Evolutionary conservation across 2,329 filamentous ascomycete genomes (phyloP), one percentile per base, ranked within the genome.

Genomic region (Thelonectria rubi): DNA sequence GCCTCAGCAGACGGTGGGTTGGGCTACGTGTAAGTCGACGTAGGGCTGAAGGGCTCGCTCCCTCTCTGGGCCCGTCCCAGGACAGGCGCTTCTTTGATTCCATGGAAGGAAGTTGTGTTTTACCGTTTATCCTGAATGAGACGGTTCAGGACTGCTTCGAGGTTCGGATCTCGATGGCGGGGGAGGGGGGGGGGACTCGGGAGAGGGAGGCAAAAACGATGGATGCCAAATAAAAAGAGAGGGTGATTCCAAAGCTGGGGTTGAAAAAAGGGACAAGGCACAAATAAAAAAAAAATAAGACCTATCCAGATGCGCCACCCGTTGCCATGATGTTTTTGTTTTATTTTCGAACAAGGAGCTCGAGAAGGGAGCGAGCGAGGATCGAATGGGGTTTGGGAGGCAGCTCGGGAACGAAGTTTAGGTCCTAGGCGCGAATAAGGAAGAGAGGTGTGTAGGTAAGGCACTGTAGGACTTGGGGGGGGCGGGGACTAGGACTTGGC

Each of bases 1-100:
- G 71, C 55, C 73, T 69, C 60, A 75, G 65, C 58, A 76, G 65
- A 58, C 74, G 75, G 65, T 74, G 72, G 51, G 72, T 72, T 46
- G 75, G 72, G 51, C 67, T 73, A 58, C 70, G 71, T 58, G 73
- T 70, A 51, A 75, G 66, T 21, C 72, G 72, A 34, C 75, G 72
- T 66, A 77, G 63, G 69, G 73, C 71, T 68, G 74, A 74, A 62
- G 73, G 62, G 46, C 69, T 70, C 46, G 67, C 69, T 37, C 69
- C 60, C 55, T 63, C 60, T 66, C 65, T 61, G 65, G 64, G 64
- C 58, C 72, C 70, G 55, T 75, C 74, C 47, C 73, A 62, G 60
- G 71, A 70, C 57, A 61, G 60, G 34, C 70, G 72, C 30, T 69
- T 72, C 62, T 75, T 75, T 62, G 70, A 66, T 57, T 76, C 73